A percentile compares a stretch with the other conserved stretches of the same genome.
phyloP scores from a whole-genome alignment of 139 green algal genomes.

The Raphidocelis subcapitata region DNA sequence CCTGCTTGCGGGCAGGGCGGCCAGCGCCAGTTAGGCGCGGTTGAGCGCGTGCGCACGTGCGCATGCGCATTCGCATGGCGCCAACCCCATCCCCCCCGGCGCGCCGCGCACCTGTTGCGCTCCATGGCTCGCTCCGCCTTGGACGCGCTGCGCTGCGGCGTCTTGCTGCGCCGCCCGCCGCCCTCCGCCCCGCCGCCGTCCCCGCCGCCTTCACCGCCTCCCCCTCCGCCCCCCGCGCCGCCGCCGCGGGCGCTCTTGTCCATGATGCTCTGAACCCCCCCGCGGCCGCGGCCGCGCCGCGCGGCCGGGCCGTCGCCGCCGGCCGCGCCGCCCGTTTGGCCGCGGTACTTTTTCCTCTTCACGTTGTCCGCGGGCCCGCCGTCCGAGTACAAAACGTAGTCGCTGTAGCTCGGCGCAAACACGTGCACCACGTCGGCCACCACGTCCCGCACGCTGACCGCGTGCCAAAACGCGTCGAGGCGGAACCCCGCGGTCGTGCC shows the following conservation, averaged over 20 bases:
- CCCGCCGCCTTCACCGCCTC: background rate
- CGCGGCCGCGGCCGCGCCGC: constrained; percentile 11
- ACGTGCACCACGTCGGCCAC: constrained; percentile 87
- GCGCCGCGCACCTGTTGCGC: constrained; percentile 13
- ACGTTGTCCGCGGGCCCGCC: constrained; percentile 53
- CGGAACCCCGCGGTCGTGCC: constrained; percentile 31
- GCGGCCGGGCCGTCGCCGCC: no score
- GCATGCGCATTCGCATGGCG: no score
- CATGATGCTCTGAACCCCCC: constrained; percentile 53
- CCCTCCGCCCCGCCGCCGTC: background rate
- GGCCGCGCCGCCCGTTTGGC: constrained; percentile 47
- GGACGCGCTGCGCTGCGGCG: background rate
- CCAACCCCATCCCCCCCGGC: no score
- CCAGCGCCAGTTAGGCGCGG: background rate
- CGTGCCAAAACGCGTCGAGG: constrained; percentile 69
- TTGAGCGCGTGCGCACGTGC: no score
- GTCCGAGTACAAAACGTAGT: constrained; percentile 92
- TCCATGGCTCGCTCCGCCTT: constrained; percentile 4
- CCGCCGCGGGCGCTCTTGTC: constrained; percentile 20
- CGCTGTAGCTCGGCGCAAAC: constrained; percentile 90
- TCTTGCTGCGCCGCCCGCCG: constrained; percentile 6
- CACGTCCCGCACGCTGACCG: constrained; percentile 86
- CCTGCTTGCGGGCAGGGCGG: background rate
- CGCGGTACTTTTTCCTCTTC: constrained; percentile 55
- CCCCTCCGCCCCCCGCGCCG: background rate